Base-by-base conservation (phyloP, 1,284 basidiomycete species). In the Sparassis latifolia region DNA sequence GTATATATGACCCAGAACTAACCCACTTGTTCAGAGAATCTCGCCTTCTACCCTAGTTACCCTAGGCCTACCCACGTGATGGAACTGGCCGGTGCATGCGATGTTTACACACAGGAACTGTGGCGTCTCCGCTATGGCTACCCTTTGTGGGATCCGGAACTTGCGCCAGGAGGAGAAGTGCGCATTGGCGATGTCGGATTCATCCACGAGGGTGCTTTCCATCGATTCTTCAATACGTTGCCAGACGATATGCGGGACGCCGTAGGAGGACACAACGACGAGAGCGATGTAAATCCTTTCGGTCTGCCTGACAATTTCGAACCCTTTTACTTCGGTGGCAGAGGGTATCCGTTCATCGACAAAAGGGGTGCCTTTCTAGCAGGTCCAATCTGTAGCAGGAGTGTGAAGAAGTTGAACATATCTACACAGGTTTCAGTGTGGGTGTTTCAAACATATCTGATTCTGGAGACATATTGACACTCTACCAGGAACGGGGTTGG, bases 181-280 rank as follows among this genome's bases (percentile, higher is more conserved):
- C 7, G 49, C 28, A 53, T 62, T 12, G 62, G 61, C 3, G 62
- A 63, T 52, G 60, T 64, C 5, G 61, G 62, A 2, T 60, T 49
- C 44, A 3, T 60, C 9, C 35, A 52, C 5, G 44, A 56, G 1
- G 61, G 62, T 9, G 37, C 46, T 1, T 61, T 62, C 48, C 42
- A 44, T 20, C 56, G 56, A 30, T 42, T 64, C 2, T 58, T 64
- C 50, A 59, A 62, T 29, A 47, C 52, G 0, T 20, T 20, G 20
- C 20, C 20, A 20, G 20, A 20, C 20, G 20, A 20, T 20, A 45
- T 27, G 27, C 30, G 28, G 4, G 37, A 47, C 2, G 10, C 28
- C 10, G 47, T 47, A 27, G 47, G 52, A 33, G 44, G 31, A 10
- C 20, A 39, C 42, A 52, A 54, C 45, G 32, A 43, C 29, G 40